Percentiles rank a stretch among this genome's conserved stretches.
phyloP scores from a whole-genome alignment of 2,329 filamentous ascomycete species.

The Cladophialophora chaetospira region DNA sequence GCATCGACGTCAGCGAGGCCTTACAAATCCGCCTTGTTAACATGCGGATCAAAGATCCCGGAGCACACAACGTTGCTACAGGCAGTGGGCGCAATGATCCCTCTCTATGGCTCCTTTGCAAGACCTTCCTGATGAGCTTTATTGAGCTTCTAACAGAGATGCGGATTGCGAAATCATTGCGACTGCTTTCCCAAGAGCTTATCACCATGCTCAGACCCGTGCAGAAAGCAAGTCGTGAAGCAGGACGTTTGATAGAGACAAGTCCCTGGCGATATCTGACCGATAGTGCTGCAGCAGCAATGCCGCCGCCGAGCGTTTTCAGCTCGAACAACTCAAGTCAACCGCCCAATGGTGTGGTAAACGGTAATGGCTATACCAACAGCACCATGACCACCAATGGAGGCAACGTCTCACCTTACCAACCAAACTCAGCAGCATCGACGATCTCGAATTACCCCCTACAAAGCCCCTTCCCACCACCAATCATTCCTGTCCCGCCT shows the following conservation, averaged over 20 bases:
- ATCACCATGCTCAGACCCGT: slow-evolving; percentile 75
- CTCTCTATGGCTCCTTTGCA: slow-evolving; percentile 71
- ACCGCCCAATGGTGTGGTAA: slow-evolving; percentile 12
- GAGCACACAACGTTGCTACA: slow-evolving; percentile 56
- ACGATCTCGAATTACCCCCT: slow-evolving; percentile 7
- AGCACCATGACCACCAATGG: slow-evolving; percentile 3
- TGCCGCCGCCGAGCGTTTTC: slow-evolving; percentile 30
- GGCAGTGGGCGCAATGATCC: slow-evolving; percentile 49
- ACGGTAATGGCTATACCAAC: slow-evolving; percentile 32
- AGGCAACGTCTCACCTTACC: slow-evolving; percentile 17
- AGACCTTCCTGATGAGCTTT: slow-evolving; percentile 54
- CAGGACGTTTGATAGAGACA: slow-evolving; percentile 68
- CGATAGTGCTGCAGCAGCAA: slow-evolving; percentile 39
- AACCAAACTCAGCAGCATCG: background rate
- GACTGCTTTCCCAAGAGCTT: slow-evolving; percentile 64
- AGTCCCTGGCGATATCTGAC: slow-evolving; percentile 64
- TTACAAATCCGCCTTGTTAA: slow-evolving; percentile 72
- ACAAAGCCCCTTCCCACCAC: slow-evolving; percentile 27
- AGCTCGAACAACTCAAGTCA: slow-evolving; percentile 34
- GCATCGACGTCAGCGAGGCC: slow-evolving; percentile 71
- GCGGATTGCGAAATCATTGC: slow-evolving; percentile 49
- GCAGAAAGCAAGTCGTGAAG: slow-evolving; percentile 80
- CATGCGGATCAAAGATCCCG: slow-evolving; percentile 84
- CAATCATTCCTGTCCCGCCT: slow-evolving; percentile 20
- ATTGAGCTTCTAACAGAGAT: slow-evolving; percentile 51